A percentile compares a stretch with the other conserved stretches of the same genome.
Conservation (phyloP, 345 rosid genomes). For the Trapa bicornis region DNA sequence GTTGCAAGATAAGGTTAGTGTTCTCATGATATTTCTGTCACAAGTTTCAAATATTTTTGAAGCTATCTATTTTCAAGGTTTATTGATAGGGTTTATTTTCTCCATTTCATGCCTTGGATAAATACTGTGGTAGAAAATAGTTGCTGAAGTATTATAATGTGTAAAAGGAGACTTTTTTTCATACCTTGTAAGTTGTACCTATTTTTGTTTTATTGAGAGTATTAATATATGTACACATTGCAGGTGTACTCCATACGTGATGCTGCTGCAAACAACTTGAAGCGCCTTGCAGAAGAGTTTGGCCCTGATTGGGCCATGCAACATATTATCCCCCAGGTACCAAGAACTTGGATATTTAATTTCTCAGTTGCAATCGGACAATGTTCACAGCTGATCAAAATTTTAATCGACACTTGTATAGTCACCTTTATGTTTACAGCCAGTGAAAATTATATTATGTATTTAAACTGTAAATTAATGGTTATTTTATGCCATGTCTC, state of each 20-base stretch:
- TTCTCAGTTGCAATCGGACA: background rate
- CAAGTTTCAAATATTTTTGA: background rate
- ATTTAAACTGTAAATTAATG: background rate
- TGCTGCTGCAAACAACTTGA: conserved; percentile 89
- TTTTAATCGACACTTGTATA: background rate
- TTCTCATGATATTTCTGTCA: background rate
- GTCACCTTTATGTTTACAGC: background rate
- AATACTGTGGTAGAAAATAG: background rate
- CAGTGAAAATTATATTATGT: background rate
- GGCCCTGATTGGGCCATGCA: conserved; percentile 99
- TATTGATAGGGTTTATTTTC: background rate
- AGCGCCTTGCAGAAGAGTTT: conserved; percentile 94
- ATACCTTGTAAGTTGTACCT: background rate
- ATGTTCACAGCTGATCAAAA: background rate
- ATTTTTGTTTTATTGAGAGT: background rate
- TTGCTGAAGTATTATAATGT: background rate
- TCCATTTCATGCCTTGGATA: background rate
- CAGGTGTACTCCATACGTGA: conserved; percentile 91
- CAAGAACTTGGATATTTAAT: background rate
- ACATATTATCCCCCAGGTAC: conserved; percentile 91
- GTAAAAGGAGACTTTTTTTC: background rate
- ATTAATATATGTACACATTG: background rate
- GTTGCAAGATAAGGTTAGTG: conserved; percentile 87
- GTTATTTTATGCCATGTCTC: background rate
- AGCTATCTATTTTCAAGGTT: background rate